These are phyloP conservation scores for Candida sanyaensis DNA, from an alignment of 1,139 yeast genomes.

Conservation along the genomic window DNA sequence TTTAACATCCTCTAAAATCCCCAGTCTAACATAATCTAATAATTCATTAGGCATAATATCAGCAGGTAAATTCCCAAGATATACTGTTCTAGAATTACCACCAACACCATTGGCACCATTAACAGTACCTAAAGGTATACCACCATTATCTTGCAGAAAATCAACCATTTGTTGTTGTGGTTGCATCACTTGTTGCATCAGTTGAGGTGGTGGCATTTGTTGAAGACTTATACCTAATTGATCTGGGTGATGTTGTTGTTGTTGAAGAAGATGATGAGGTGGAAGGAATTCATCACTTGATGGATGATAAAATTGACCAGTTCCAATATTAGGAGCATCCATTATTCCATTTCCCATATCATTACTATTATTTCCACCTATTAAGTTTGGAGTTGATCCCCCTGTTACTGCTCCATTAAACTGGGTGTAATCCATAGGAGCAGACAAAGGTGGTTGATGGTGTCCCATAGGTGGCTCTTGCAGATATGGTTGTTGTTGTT, in stretches of 20 bases:
- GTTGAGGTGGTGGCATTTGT: conserved; percentile 1
- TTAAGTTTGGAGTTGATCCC: conserved; percentile 2
- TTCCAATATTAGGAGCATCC: conserved; percentile 14
- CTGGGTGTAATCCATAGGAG: background rate
- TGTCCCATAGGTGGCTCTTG: background rate
- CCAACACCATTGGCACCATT: conserved; percentile 10
- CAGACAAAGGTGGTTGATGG: background rate
- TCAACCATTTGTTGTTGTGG: conserved; percentile 1
- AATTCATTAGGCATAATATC: conserved; percentile 80
- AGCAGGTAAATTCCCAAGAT: conserved; percentile 86
- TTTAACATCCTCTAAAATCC: conserved; percentile 77
- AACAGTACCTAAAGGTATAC: conserved; percentile 7
- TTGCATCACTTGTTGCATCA: background rate
- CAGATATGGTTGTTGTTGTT: conserved; percentile 2
- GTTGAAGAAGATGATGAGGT: conserved; percentile 1
- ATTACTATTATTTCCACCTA: conserved; percentile 1
- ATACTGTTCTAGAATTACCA: conserved; percentile 64
- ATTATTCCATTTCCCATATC: conserved; percentile 4
- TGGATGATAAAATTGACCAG: conserved; percentile 11
- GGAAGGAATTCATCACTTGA: conserved; percentile 2
- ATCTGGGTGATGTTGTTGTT: conserved; percentile 4
- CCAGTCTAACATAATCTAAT: conserved; percentile 87
- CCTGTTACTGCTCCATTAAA: conserved; percentile 1
- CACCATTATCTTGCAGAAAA: conserved; percentile 3
- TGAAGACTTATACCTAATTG: conserved; percentile 1